Base-by-base conservation (phyloP, 371 early-diverging fungal genomes). In the Lichtheimia ramosa region DNA sequence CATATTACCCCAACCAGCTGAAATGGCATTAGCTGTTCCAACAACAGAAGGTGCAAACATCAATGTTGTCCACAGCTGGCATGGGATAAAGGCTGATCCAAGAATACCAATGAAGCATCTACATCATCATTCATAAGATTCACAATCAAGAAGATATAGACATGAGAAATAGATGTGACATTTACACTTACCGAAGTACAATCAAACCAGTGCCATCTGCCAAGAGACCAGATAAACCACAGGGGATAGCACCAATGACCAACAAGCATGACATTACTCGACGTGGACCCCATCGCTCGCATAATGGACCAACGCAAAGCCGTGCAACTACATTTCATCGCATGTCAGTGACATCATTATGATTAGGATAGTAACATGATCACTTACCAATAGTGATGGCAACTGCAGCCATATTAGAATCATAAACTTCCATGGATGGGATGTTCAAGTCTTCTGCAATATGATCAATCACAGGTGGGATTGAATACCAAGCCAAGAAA, bases 1-100 rank as follows among this genome's bases (percentile, higher is more conserved):
- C 81, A 85, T 83, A 59, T 87, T 87, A 21, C 88, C 88, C 79
- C 86, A 85, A 8, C 88, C 88, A 40, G 77, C 88, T 3, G 77
- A 77, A 43, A 86, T 52, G 16, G 87, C 87, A 66, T 88, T 88
- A 34, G 87, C 88, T 23, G 84, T 77, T 7, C 88, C 83, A 39
- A 88, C 79, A 48, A 84, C 69, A 8, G 77, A 65, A 16, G 64
- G 52, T 15, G 70, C 50, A 66, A 88, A 88, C 72, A 85, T 73
- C 34, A 76, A 70, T 7, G 82, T 84, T 18, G 87, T 74, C 87
- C 87, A 87, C 64, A 74, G 75, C 69, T 87, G 88, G 63, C 88
- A 88, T 13, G 88, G 86, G 1, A 88, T 86, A 78, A 88, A 88
- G 2, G 84, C 58, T n/a, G 83, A 81, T 23, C 87, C 86, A 13